Base-by-base conservation (phyloP, 2,329 filamentous ascomycete genomes). In the Fusarium sp. region DNA sequence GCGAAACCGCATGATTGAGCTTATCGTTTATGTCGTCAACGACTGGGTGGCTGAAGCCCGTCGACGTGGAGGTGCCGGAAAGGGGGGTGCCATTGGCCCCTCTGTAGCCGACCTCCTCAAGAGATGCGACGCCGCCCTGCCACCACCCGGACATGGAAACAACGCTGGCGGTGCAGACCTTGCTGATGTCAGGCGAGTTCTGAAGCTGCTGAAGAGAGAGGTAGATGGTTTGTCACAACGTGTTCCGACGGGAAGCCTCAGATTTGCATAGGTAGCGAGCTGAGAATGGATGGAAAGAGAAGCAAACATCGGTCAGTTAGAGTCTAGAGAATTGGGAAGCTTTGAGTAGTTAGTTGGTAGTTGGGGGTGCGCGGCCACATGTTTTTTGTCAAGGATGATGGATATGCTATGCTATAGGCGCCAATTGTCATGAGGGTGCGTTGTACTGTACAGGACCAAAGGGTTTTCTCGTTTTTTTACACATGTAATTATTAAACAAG, bases 1-100 rank as follows among this genome's bases (percentile, higher is more conserved):
- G 39, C 84, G 88, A 58, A 85, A 83, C 64, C 82, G 85, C 26
- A 83, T 91, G 28, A 85, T 89, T 45, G 87, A 89, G 79, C 87
- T 89, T 81, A 88, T 90, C 73, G 81, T 84, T 42, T 84, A 83
- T 57, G 84, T 84, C 2, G 84, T 89, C 17, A 84, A 84, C 60
- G 82, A 83, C 62, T 89, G 87, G 87, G 83, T 85, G 20, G 82
- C 84, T 30, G 86, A 88, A 64, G 82, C 86, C 11, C 85, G 87
- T 74, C 81, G 87, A 53, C 83, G 84, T 22, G 85, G 85, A 56
- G 85, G 83, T 50, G 79, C 79, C 42, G 79, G 79, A 58, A 84
- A 83, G 76, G 82, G 83, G 20, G 81, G 81, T 4, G 78, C 80
- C 13, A 83, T 87, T 30, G 81, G 83, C 12, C 78, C 78, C 8